Conservation (phyloP, 768 basidiomycete species). For the Chalciporus chontae region DNA sequence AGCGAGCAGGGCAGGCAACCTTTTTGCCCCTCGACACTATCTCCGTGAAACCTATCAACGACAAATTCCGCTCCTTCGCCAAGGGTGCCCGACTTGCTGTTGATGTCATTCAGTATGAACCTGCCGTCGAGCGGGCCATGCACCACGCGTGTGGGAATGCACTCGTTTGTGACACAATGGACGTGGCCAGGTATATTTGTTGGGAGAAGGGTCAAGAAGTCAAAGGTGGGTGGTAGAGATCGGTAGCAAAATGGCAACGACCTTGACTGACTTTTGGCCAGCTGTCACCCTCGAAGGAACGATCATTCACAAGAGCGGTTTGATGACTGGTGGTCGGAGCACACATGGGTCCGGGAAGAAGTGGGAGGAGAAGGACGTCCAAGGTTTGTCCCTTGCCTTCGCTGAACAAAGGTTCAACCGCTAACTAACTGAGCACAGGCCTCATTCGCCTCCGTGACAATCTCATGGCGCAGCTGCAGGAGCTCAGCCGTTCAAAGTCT, state of each 20-base stretch:
- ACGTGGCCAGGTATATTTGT: constrained; percentile 83
- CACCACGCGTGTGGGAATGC: constrained; percentile 96
- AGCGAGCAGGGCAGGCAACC: constrained; percentile 93
- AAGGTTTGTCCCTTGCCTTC: constrained; percentile 46
- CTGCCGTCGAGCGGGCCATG: constrained; percentile 88
- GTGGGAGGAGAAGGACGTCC: constrained; percentile 93
- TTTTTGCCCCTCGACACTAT: constrained; percentile 99
- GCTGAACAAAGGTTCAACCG: constrained; percentile 23
- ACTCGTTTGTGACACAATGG: constrained; percentile 93
- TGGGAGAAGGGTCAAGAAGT: constrained; percentile 96
- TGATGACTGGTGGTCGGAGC: constrained; percentile 94
- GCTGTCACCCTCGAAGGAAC: constrained; percentile 97
- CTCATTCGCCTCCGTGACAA: constrained; percentile 64
- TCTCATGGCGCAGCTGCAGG: constrained; percentile 70
- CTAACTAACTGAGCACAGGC: constrained; percentile 25
- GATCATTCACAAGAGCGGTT: constrained; percentile 93
- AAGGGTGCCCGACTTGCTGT: constrained; percentile 85
- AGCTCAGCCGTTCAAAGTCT: constrained; percentile 81
- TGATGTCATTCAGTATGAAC: constrained; percentile 80
- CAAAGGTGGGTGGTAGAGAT: constrained; percentile 60
- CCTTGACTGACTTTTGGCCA: constrained; percentile 24
- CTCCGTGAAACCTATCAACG: constrained; percentile 88
- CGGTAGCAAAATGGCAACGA: not conserved
- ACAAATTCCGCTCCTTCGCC: constrained; percentile 90
- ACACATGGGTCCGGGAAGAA: constrained; percentile 73